phyloP scores from a whole-genome alignment of 306 rosid species.

The Vigna nakashimae region DNA sequence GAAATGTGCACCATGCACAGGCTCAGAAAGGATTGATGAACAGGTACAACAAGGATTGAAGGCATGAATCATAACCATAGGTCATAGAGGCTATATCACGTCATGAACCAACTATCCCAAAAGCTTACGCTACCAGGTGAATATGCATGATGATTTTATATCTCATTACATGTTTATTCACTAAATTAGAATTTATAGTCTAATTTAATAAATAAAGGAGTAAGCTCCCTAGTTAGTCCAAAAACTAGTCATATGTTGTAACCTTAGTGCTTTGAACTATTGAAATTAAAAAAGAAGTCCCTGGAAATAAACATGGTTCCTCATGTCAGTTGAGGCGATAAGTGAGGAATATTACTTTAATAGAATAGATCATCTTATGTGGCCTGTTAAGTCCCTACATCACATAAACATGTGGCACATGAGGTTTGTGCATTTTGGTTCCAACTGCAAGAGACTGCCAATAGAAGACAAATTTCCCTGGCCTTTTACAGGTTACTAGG shows the following conservation, averaged over 20 bases:
- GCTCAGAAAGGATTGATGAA: background rate
- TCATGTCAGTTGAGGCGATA: background rate
- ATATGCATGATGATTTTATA: background rate
- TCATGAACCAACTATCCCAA: background rate
- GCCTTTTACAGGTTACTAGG: too few relatives aligned
- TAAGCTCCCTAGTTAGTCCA: background rate
- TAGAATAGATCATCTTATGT: background rate
- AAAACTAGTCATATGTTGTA: background rate
- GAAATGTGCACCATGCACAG: background rate
- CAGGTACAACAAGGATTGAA: background rate
- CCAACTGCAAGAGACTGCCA: too few relatives aligned
- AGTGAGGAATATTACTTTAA: background rate
- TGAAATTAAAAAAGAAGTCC: background rate
- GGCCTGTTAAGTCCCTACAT: background rate
- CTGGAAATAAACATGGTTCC: background rate
- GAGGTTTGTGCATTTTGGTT: too few relatives aligned
- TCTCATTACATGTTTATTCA: background rate
- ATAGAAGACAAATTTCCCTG: too few relatives aligned
- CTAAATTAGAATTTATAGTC: background rate
- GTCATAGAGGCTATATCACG: background rate
- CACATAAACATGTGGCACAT: background rate
- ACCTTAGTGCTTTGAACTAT: background rate
- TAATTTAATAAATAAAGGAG: background rate
- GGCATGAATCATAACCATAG: background rate
- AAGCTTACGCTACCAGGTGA: background rate